A percentile compares a stretch with the other conserved stretches of the same genome.
phyloP scores from a whole-genome alignment of 805 yeast genomes.

The Metschnikowia matae region DNA sequence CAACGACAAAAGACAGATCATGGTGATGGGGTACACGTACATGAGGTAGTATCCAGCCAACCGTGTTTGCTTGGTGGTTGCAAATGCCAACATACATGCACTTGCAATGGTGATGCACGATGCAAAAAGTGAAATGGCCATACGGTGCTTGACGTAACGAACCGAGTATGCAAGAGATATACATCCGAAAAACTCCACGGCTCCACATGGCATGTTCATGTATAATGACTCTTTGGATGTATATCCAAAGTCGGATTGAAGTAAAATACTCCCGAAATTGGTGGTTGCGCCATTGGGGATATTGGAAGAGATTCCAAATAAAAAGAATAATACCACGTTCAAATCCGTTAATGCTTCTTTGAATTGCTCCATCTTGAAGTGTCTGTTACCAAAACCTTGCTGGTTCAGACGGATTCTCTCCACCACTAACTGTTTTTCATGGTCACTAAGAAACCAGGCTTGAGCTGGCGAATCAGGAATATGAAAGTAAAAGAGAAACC shows the following conservation, averaged over 20 bases:
- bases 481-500: slow-evolving; percentile 43
- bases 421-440: slow-evolving; percentile 41
- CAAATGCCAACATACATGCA: slow-evolving; percentile 16
- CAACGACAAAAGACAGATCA: slow-evolving; percentile 21
- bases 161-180: slow-evolving; percentile 22
- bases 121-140: slow-evolving; percentile 26
- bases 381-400: slow-evolving; percentile 55
- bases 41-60: slow-evolving; percentile 27
- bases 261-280: slow-evolving; percentile 28
- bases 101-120: slow-evolving; percentile 15
- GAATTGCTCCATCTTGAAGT: slow-evolving; percentile 53
- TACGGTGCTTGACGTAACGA: slow-evolving; percentile 26
- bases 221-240: slow-evolving; percentile 19
- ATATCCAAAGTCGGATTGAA: slow-evolving; percentile 24
- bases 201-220: slow-evolving; percentile 28
- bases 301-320: slow-evolving; percentile 24
- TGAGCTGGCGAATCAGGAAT: slow-evolving; percentile 53
- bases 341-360: slow-evolving; percentile 47
- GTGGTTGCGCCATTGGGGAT: slow-evolving; percentile 31
- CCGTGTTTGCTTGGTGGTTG: slow-evolving; percentile 15
- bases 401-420: slow-evolving; percentile 51
- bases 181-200: slow-evolving; percentile 23
- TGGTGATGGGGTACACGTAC: slow-evolving; percentile 31
- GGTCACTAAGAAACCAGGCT: slow-evolving; percentile 42
- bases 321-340: slow-evolving; percentile 40